Base-by-base conservation (phyloP, 192 early-diverging fungal genomes). In the Podila verticillata region DNA sequence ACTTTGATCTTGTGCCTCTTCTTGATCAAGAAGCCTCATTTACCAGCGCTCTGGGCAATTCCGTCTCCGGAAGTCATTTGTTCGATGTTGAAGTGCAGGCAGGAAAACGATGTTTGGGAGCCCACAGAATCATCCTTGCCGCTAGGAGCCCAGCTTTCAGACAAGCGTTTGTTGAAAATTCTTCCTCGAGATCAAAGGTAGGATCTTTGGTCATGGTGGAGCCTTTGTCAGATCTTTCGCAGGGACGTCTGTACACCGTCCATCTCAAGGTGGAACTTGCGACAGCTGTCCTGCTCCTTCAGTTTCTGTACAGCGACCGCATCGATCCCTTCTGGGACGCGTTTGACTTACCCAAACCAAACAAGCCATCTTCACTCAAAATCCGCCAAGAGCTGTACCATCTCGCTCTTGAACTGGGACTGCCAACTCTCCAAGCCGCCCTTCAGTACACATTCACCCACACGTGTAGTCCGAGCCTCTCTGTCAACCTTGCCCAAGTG, bases 291-390 rank as follows among this genome's bases (percentile, higher is more conserved):
- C 68, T 87, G 17, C 65, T 90, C 12, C 60, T 90, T 20, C 86
- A 91, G 58, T 90, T 83, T 54, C 29, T 89, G 15, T 91, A 91
- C 61, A 86, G 86, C 29, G 87, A 87, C 54, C 58, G 61, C 15
- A 83, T 84, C 35, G 71, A 81, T 20, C 83, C 82, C 2, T 83
- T 83, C n/a, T 84, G 83, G 87, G 75, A 84, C n/a, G 39, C 63
- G 7, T 51, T 66, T 2, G 61, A 66, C 56, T 54, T 73, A 1
- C 65, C 74, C 5, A 72, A 72, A 19, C 3, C 54, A 24, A 35
- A 39, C 19, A 80, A 80, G 61, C 48, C 66, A 5, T 51, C 68
- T 39, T 56, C 61, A 1, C 32, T 57, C 5, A 70, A 61, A 54
- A 60, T 87, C 4, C 86, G 83, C 13, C 81, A 79, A 44, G 71